These are phyloP conservation scores for Claviceps humidiphila DNA, from an alignment of 2,329 filamentous ascomycete species.

Conservation along the genomic window DNA sequence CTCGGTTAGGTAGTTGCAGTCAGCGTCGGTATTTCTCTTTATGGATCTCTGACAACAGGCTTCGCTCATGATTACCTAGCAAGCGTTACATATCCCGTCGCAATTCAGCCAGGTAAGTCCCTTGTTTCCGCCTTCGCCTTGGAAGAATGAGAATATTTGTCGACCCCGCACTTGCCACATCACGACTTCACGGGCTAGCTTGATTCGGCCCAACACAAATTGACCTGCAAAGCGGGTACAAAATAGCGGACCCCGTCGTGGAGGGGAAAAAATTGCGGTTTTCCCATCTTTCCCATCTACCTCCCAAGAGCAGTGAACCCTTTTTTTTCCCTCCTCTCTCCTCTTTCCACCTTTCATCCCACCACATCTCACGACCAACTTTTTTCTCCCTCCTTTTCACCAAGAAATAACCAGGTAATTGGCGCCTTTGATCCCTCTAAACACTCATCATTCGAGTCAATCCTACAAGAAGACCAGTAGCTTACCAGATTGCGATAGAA, in stretches of 20 bases:
- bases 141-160: background rate
- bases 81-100: background rate
- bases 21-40: background rate
- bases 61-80: too few relatives aligned
- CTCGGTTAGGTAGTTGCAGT: background rate
- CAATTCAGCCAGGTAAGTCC: background rate
- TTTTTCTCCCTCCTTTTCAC: background rate
- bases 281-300: background rate
- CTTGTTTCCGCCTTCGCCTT: background rate
- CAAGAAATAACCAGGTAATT: background rate
- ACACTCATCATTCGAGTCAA: too few relatives aligned
- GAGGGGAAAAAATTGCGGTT: background rate
- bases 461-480: too few relatives aligned
- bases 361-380: background rate
- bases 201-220: constrained; percentile 1
- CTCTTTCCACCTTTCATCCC: background rate
- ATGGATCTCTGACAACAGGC: background rate
- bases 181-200: constrained; percentile 1
- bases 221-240: background rate
- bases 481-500: background rate
- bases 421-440: background rate
- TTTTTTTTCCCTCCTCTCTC: background rate
- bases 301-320: background rate
- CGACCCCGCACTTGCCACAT: constrained; percentile 3
- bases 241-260: background rate